Base-by-base conservation (phyloP, 2,329 filamentous ascomycete species). In the Pyrenophora tritici-repentis region DNA sequence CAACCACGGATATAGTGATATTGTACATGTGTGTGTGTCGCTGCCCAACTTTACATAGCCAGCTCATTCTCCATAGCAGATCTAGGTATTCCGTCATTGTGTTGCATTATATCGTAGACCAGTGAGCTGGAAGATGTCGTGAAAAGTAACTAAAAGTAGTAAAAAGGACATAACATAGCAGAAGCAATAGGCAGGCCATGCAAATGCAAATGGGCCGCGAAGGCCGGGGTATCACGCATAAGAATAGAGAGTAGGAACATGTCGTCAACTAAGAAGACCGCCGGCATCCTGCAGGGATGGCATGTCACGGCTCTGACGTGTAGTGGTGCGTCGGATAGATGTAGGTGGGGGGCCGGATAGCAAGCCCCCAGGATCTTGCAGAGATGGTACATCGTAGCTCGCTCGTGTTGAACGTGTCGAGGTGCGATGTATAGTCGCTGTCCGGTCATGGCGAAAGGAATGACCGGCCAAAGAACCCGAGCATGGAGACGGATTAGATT, bases 211-310 rank as follows among this genome's bases (percentile, higher is more conserved):
- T 37, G 47, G 60, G 59, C 60, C 55, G 34, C 44, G 22, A 50
- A 50, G 56, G 57, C 59, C 48, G 53, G 69, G 71, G 69, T 73
- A 73, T 73, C 69, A 72, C 55, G 52, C 55, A 55, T 35, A 56
- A 58, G 20, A 38, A 55, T 42, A 53, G 33, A 52, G 51, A 55
- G 45, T 48, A 55, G 55, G 56, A 33, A 39, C 17, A 48, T 26
- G 50, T 29, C 43, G 26, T 42, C 48, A 58, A 33, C 62, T 63
- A 47, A 73, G 66, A 7, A 73, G 61, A 36, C 66, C 68, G 33
- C 68, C 70, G 5, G 66, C 62, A 36, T 73, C 70, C 51, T 70
- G 65, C 45, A 72, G 43, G 3, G 63, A 65, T 9, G 67, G 66
- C 10, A 61, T 48, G 16, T 66, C 56, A 29, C 61, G 55, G 49